These are phyloP conservation scores for Rutidosis leptorrhynchoides DNA, from an alignment of 129 eudicot species.

Conservation along the genomic window DNA sequence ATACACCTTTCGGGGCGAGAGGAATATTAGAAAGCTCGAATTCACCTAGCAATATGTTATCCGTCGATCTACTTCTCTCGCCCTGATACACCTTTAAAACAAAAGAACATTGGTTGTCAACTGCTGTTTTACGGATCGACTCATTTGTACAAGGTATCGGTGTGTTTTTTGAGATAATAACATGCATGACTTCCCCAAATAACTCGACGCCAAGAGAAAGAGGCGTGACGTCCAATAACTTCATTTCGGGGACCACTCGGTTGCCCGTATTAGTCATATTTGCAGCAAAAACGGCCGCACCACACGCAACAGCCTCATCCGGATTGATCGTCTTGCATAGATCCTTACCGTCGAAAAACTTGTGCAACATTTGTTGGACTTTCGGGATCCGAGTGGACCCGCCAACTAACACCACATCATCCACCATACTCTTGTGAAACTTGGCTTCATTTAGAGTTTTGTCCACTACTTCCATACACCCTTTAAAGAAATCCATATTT, in stretches of 20 bases:
- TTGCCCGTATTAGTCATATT: not conserved
- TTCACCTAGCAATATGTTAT: constrained; percentile 19
- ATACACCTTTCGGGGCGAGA: not conserved
- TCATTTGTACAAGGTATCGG: constrained; percentile 7
- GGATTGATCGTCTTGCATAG: constrained; percentile 13
- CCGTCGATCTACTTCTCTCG: constrained; percentile 2
- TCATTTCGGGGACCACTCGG: not conserved
- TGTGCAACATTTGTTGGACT: constrained; percentile 16
- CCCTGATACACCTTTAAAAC: constrained; percentile 9
- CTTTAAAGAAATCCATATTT: constrained; percentile 13
- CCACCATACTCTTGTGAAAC: not conserved
- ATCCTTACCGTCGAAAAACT: constrained; percentile 4
- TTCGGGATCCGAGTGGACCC: constrained; percentile 24
- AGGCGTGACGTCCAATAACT: not conserved
- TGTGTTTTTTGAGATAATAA: constrained; percentile 20
- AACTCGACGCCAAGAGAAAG: constrained; percentile 12
- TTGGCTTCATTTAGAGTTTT: not conserved
- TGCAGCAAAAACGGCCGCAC: constrained; percentile 12
- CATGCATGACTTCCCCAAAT: not conserved
- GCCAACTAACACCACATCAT: constrained; percentile 11
- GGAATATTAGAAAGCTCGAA: not conserved
- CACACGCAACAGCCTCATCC: constrained; percentile 19
- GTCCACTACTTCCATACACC: not conserved
- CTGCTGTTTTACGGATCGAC: too few species aligned
- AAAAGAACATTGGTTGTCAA: not conserved